Conservation (phyloP, 805 yeast species). For the Phaffomyces antillensis region DNA sequence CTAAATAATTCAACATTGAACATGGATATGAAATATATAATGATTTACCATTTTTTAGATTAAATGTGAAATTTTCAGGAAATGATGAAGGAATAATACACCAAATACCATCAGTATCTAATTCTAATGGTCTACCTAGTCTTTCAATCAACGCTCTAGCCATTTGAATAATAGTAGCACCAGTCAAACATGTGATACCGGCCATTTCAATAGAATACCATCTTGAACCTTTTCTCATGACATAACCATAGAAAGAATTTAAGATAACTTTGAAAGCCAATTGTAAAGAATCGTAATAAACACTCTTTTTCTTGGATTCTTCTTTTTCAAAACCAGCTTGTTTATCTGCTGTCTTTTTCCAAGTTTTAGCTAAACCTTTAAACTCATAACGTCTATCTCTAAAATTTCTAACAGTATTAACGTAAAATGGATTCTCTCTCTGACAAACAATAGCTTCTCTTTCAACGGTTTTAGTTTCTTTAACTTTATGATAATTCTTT, state of each 20-base stretch:
- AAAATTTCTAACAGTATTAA: conserved; percentile 86
- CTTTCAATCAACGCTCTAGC: conserved; percentile 88
- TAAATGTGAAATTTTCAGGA: conserved; percentile 79
- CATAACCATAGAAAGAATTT: conserved; percentile 96
- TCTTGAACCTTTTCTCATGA: conserved; percentile 97
- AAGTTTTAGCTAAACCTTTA: conserved; percentile 85
- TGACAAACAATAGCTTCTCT: conserved; percentile 95
- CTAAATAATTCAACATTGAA: conserved; percentile 89
- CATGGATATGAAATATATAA: conserved; percentile 85
- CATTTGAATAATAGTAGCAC: conserved; percentile 97
- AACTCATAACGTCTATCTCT: conserved; percentile 95
- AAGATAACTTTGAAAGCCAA: conserved; percentile 94
- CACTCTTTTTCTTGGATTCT: conserved; percentile 91
- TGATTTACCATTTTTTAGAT: conserved; percentile 69
- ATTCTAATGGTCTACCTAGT: conserved; percentile 89
- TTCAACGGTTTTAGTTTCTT: conserved; percentile 75
- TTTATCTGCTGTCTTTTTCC: conserved; percentile 75
- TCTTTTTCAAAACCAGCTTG: conserved; percentile 56
- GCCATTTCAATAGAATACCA: conserved; percentile 99
- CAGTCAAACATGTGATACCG: conserved; percentile 96
- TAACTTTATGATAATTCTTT: conserved; percentile 76
- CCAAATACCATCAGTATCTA: conserved; percentile 99
- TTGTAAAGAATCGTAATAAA: conserved; percentile 90
- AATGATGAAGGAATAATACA: conserved; percentile 90
- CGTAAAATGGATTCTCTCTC: conserved; percentile 95